These are phyloP conservation scores for Phaffomyces antillensis DNA, from an alignment of 805 yeast genomes.

Conservation along the genomic window DNA sequence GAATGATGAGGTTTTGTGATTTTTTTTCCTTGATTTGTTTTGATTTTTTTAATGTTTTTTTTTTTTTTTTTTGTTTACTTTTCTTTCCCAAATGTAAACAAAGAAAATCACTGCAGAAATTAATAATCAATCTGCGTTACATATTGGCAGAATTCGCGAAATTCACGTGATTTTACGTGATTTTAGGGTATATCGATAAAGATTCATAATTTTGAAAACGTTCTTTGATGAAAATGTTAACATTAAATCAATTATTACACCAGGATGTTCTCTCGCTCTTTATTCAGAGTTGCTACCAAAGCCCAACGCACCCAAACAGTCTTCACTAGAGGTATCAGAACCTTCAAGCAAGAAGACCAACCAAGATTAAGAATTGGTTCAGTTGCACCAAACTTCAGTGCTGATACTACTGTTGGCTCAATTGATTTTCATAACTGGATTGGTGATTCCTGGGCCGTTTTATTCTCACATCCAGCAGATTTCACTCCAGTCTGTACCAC, in stretches of 20 bases:
- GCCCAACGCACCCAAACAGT: constrained; percentile 9
- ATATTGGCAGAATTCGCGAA: neutral
- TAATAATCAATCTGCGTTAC: neutral
- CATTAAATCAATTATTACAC: too few relatives aligned
- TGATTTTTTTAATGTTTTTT: neutral
- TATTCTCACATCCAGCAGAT: constrained; percentile 94
- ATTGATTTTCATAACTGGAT: constrained; percentile 83
- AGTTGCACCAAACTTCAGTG: constrained; percentile 81
- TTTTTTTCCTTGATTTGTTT: neutral
- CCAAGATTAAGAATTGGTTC: constrained; percentile 75
- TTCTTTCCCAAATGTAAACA: neutral
- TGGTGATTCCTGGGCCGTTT: constrained; percentile 79
- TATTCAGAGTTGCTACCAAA: constrained; percentile 20
- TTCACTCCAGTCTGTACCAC: constrained; percentile 97
- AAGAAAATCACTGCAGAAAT: neutral
- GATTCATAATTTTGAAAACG: neutral
- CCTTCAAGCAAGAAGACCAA: constrained; percentile 47
- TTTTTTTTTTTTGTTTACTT: too few relatives aligned
- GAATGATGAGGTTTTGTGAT: neutral
- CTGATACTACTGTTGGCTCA: constrained; percentile 75
- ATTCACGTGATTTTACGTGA: constrained; percentile 1
- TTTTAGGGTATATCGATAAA: neutral
- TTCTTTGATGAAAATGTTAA: too few relatives aligned
- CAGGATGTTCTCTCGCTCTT: constrained; percentile 24
- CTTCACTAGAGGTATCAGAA: constrained; percentile 31